Evolutionary conservation across 2,329 filamentous ascomycete species (phyloP).

Genomic region (Colletotrichum paranaense): DNA sequence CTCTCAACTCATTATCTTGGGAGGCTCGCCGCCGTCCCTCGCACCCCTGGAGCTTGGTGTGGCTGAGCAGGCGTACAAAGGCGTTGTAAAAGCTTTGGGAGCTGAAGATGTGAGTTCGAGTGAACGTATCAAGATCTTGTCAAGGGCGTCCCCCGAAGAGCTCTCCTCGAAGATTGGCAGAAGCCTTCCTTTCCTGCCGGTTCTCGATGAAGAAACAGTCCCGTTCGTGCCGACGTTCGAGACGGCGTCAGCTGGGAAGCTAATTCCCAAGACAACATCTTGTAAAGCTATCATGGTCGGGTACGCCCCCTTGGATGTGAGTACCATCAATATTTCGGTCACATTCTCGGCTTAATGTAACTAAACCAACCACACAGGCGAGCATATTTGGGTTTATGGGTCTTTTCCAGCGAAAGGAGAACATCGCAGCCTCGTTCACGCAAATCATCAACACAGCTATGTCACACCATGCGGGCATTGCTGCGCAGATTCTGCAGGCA

Average conservation of each 20-base stretch:
- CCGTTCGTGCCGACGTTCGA: constrained; percentile 8
- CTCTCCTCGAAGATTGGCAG: not conserved
- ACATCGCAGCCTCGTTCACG: constrained; percentile 3
- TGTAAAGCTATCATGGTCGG: constrained; percentile 8
- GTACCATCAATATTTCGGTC: not conserved
- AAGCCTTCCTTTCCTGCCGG: not conserved
- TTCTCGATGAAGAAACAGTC: constrained; percentile 3
- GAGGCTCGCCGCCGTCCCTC: not conserved
- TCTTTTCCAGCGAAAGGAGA: not conserved
- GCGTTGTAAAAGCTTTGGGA: not conserved
- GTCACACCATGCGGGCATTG: not conserved
- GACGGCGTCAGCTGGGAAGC: not conserved
- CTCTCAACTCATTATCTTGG: not conserved
- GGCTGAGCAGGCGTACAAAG: not conserved
- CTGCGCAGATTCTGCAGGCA: not conserved
- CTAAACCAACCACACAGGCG: not conserved
- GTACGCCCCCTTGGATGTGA: constrained; percentile 2
- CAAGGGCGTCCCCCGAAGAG: not conserved
- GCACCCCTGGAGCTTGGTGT: not conserved
- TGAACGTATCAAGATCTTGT: not conserved
- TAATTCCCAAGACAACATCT: not conserved
- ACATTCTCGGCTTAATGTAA: not conserved
- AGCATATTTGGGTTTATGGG: constrained; percentile 10
- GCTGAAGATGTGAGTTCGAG: not conserved
- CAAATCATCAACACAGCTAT: not conserved